Conservation (phyloP, 495 filamentous ascomycete genomes). For the Lophium mytilinum region DNA sequence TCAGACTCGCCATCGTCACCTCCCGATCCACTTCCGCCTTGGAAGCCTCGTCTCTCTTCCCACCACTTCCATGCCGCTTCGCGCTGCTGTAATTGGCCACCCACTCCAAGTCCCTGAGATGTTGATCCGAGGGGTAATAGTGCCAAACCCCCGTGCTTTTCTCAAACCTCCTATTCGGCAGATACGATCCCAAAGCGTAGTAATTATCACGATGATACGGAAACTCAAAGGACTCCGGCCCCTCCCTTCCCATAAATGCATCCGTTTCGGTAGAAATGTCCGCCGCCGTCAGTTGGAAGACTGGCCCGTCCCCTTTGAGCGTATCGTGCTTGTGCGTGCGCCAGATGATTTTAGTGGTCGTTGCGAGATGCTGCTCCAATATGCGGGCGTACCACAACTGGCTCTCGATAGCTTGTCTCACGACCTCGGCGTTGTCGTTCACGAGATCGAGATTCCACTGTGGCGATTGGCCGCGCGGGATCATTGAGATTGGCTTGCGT, state of each 20-base stretch:
- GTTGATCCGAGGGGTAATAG: too few relatives aligned
- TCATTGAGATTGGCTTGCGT: slow-evolving; percentile 44
- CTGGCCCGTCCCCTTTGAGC: slow-evolving; percentile 40
- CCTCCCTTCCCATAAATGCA: slow-evolving; percentile 39
- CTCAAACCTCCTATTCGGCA: too few relatives aligned
- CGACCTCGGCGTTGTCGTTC: slow-evolving; percentile 33
- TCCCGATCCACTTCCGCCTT: too few relatives aligned
- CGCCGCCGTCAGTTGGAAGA: slow-evolving; percentile 42
- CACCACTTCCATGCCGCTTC: too few relatives aligned
- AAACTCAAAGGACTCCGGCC: slow-evolving; percentile 42
- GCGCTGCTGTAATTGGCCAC: too few relatives aligned
- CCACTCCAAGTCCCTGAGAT: too few relatives aligned
- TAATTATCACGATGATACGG: slow-evolving; percentile 47
- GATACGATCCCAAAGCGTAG: slow-evolving; percentile 24
- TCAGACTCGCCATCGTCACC: too few relatives aligned
- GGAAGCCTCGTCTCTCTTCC: too few relatives aligned
- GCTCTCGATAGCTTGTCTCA: slow-evolving; percentile 35
- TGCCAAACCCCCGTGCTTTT: too few relatives aligned
- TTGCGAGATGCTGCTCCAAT: slow-evolving; percentile 44
- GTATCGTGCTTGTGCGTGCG: slow-evolving; percentile 32
- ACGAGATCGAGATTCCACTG: slow-evolving; percentile 42
- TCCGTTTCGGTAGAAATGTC: slow-evolving; percentile 40
- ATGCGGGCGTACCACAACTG: slow-evolving; percentile 43
- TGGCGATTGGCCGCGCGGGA: slow-evolving; percentile 37
- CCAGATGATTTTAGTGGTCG: slow-evolving; percentile 41